Conservation (phyloP, 1,139 yeast genomes). For the Scheffersomyces parashehatae region DNA sequence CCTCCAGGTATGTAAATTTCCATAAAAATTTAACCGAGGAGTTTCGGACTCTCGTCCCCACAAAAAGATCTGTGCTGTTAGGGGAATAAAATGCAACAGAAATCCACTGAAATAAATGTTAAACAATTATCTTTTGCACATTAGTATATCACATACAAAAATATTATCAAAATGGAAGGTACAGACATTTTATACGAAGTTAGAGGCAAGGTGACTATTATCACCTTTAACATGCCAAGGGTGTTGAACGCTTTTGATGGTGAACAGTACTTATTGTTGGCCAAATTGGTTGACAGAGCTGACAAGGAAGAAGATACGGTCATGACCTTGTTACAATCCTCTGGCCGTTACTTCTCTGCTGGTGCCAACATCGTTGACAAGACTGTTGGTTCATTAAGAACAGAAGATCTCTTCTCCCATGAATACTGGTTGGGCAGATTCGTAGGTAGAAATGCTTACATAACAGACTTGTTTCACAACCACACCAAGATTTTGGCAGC, state of each 20-base stretch:
- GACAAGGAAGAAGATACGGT: constrained; percentile 65
- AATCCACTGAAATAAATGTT: too few species aligned
- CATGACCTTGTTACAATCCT: constrained; percentile 66
- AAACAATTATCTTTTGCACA: too few species aligned
- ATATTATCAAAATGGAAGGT: constrained; percentile 8
- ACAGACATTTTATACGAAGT: constrained; percentile 49
- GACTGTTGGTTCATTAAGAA: constrained; percentile 21
- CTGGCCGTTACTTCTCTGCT: constrained; percentile 80
- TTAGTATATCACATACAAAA: background rate
- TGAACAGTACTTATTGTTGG: constrained; percentile 64
- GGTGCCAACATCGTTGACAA: constrained; percentile 70
- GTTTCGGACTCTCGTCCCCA: too few species aligned
- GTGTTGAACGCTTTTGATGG: constrained; percentile 69
- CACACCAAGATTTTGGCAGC: constrained; percentile 74
- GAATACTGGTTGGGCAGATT: constrained; percentile 61
- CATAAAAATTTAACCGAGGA: too few species aligned
- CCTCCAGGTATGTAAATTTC: too few species aligned
- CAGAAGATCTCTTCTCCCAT: constrained; percentile 37
- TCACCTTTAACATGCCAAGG: constrained; percentile 65
- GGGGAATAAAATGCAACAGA: too few species aligned
- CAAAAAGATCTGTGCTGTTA: too few species aligned
- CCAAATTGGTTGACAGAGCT: constrained; percentile 62
- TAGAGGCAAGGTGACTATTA: constrained; percentile 57
- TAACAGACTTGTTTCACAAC: constrained; percentile 68
- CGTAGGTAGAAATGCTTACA: constrained; percentile 67